Evolutionary conservation across 2,329 filamentous ascomycete genomes (phyloP), one percentile per base, ranked within the genome.

Genomic region (Dactylella cylindrospora): DNA sequence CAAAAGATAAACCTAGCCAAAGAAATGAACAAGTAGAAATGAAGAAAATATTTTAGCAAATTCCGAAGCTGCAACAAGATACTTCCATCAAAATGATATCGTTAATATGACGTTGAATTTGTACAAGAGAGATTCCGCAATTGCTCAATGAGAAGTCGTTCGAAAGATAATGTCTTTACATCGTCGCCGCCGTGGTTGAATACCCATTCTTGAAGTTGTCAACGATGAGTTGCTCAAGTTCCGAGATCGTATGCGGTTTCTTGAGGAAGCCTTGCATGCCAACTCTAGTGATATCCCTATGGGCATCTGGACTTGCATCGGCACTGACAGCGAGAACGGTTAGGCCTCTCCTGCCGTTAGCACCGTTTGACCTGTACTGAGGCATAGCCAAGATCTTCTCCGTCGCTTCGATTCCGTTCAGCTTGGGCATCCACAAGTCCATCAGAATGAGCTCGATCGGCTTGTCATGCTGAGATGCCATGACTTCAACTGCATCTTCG

Each of bases 381-480:
- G 75, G 70, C 74, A 83, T 77, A 19, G 74, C 72, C 8, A 85
- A 72, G 35, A 88, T 88, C 39, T 76, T 74, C 67, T 80, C 77
- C 0, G 84, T 81, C 1, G 84, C 84, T 69, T 86, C 80, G 66
- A 85, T 87, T 1, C 84, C 84, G 68, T 87, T 84, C 76, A 87
- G 83, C 65, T 82, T 76, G 0, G 84, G 84, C 83, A 88, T 88
- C 84, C 84, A 88, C 7, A 88, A 77, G 71, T 88, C 84, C 84
- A 88, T 88, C 35, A 87, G 73, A 19, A 88, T 77, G 1, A 85
- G 77, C 67, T 86, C 80, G 53, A 86, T 80, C 1, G 66, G 65
- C 3, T 50, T 54, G 9, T 61, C 65, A 9, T 45, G 44, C 17
- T 66, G 66, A 2, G 78, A 68, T 5, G 76, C 73, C 75, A 84